Evolutionary conservation across 2,329 filamentous ascomycete genomes (phyloP).

Genomic region (Beauveria sp.): DNA sequence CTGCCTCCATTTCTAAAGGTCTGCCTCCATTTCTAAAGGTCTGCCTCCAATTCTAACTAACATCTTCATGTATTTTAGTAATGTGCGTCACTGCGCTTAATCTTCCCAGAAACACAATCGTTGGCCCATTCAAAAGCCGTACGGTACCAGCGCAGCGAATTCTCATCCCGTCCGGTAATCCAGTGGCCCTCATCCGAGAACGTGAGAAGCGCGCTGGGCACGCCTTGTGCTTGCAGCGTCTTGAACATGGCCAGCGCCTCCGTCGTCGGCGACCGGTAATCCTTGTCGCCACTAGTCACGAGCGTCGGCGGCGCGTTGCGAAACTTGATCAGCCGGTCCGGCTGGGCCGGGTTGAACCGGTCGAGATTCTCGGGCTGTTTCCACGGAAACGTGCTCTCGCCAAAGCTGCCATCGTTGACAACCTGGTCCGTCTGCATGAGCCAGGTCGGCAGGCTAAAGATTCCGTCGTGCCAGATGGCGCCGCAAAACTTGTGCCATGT

Average conservation of each 20-base stretch:
- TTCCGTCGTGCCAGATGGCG: conserved; percentile 42
- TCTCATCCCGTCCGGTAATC: conserved; percentile 58
- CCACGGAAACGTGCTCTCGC: conserved; percentile 37
- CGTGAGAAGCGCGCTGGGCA: conserved; percentile 61
- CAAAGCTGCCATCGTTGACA: conserved; percentile 27
- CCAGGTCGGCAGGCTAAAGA: conserved; percentile 26
- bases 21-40: too few species aligned
- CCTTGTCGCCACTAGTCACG: conserved; percentile 63
- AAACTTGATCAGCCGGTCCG: conserved; percentile 49
- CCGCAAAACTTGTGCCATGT: conserved; percentile 16
- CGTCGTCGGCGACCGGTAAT: conserved; percentile 46
- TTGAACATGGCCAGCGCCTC: conserved; percentile 64
- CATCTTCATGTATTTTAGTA: conserved; percentile 9
- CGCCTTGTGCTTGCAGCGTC: conserved; percentile 57
- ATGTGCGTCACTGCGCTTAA: conserved; percentile 15
- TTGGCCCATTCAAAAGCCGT: conserved; percentile 63
- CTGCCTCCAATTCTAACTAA: too few species aligned
- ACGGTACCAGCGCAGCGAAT: conserved; percentile 60
- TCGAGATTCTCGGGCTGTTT: conserved; percentile 36
- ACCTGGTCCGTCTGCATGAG: conserved; percentile 20
- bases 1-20: too few species aligned
- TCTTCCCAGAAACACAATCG: conserved; percentile 29
- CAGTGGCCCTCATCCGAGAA: conserved; percentile 70
- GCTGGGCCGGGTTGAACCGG: conserved; percentile 42
- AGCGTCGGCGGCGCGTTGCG: conserved; percentile 55